Percentiles rank a stretch among this genome's conserved stretches.
Conservation (phyloP, 768 basidiomycete species). For the Dentipellis fragilis region DNA sequence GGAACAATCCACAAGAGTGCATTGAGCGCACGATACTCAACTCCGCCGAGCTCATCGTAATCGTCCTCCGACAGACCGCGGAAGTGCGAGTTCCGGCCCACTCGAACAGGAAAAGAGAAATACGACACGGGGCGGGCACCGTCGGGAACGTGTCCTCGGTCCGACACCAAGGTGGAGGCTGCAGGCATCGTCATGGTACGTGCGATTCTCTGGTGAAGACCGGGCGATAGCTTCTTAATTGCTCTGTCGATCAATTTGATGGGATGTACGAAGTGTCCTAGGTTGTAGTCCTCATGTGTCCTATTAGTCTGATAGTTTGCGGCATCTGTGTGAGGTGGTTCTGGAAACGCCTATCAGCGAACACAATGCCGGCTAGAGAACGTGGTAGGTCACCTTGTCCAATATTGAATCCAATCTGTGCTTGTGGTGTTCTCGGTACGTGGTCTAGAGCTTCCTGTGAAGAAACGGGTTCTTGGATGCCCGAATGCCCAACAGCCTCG, state of each 20-base stretch:
- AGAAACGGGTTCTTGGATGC: too few relatives aligned
- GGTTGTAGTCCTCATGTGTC: constrained; percentile 1
- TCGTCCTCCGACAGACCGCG: constrained; percentile 67
- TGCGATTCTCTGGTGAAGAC: constrained; percentile 39
- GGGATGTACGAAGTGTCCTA: constrained; percentile 1
- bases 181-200: constrained; percentile 65
- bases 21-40: constrained; percentile 81
- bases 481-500: too few relatives aligned
- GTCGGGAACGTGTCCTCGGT: constrained; percentile 5
- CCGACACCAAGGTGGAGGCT: constrained; percentile 39
- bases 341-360: not conserved
- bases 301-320: not conserved
- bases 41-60: constrained; percentile 81
- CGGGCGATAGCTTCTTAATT: constrained; percentile 47
- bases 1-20: constrained; percentile 72
- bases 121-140: constrained; percentile 23
- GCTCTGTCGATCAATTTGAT: constrained; percentile 27
- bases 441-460: too few relatives aligned
- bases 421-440: not conserved
- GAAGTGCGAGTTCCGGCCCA: constrained; percentile 75
- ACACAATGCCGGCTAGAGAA: not conserved
- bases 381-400: not conserved
- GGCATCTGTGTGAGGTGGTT: not conserved
- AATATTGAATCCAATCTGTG: not conserved
- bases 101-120: constrained; percentile 23